Percentiles rank a stretch among this genome's conserved stretches.
Conservation (phyloP, 1,284 basidiomycete genomes). For the Melampsora americana region DNA sequence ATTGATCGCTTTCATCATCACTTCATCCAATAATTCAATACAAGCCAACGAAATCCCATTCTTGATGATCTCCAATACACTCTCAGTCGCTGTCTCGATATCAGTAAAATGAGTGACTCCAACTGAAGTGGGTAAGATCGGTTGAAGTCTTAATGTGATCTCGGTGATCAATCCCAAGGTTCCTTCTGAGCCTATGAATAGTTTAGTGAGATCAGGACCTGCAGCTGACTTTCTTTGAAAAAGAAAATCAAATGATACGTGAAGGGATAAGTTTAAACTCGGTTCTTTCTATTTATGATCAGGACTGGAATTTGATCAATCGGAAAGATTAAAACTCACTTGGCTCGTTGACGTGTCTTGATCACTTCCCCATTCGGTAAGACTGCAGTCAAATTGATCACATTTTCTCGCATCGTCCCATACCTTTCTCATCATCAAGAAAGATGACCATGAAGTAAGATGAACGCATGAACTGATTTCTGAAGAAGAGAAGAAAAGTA, state of each 20-base stretch:
- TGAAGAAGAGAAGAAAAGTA: conserved; percentile 65
- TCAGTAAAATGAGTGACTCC: conserved; percentile 59
- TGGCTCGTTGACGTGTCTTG: conserved; percentile 77
- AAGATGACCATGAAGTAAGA: conserved; percentile 43
- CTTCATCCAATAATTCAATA: conserved; percentile 47
- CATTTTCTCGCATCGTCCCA: conserved; percentile 63
- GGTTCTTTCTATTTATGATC: background rate
- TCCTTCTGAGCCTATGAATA: conserved; percentile 92
- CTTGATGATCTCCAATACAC: conserved; percentile 65
- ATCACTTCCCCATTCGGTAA: conserved; percentile 87
- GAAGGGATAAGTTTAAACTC: background rate
- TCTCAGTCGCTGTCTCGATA: conserved; percentile 63
- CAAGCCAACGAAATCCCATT: conserved; percentile 61
- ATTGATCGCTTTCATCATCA: conserved; percentile 45
- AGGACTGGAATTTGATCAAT: no score
- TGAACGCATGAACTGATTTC: conserved; percentile 65
- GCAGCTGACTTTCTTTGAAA: conserved; percentile 73
- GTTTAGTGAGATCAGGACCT: conserved; percentile 82
- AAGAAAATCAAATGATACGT: background rate
- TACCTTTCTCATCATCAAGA: conserved; percentile 25
- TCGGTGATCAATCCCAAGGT: conserved; percentile 90
- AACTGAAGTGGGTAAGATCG: conserved; percentile 68
- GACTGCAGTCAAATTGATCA: conserved; percentile 57
- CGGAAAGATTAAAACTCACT: conserved; percentile 44
- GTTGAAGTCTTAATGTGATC: conserved; percentile 67